Evolutionary conservation across 2,329 filamentous ascomycete genomes (phyloP).

Genomic region (Colletotrichum theobromicola): DNA sequence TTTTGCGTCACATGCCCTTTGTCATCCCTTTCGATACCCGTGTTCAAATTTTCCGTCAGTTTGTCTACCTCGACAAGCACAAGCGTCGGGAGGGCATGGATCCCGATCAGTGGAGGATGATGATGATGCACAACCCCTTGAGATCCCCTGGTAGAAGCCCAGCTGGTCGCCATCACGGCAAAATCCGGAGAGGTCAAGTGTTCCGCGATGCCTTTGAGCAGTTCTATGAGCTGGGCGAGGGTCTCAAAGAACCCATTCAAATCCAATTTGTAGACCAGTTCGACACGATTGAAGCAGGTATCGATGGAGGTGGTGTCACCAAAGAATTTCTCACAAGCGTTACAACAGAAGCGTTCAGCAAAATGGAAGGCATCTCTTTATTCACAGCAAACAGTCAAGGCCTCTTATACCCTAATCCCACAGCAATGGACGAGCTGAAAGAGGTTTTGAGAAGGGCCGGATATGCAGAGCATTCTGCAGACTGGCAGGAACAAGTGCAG

Average conservation of each 20-base stretch:
- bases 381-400: slow-evolving; percentile 89
- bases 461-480: slow-evolving; percentile 55
- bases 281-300: slow-evolving; percentile 84
- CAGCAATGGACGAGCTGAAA: slow-evolving; percentile 71
- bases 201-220: slow-evolving; percentile 87
- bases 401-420: slow-evolving; percentile 87
- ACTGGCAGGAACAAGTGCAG: slow-evolving; percentile 62
- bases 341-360: slow-evolving; percentile 81
- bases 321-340: slow-evolving; percentile 95
- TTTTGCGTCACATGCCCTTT: slow-evolving; percentile 95
- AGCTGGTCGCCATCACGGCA: slow-evolving; percentile 72
- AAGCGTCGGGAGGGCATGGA: slow-evolving; percentile 69
- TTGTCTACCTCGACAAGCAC: slow-evolving; percentile 82
- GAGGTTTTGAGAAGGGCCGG: slow-evolving; percentile 60
- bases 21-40: slow-evolving; percentile 91
- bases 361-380: slow-evolving; percentile 56
- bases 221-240: slow-evolving; percentile 82
- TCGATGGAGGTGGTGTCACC: slow-evolving; percentile 95
- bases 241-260: slow-evolving; percentile 92
- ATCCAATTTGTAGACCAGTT: slow-evolving; percentile 97
- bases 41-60: slow-evolving; percentile 92
- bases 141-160: slow-evolving; percentile 37
- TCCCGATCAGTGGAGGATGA: slow-evolving; percentile 42
- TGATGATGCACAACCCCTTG: slow-evolving; percentile 22
- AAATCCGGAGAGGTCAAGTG: slow-evolving; percentile 77